A percentile compares a stretch with the other conserved stretches of the same genome.
Conservation (phyloP, 257 asterid species). For the Solanum tarapatanum region DNA sequence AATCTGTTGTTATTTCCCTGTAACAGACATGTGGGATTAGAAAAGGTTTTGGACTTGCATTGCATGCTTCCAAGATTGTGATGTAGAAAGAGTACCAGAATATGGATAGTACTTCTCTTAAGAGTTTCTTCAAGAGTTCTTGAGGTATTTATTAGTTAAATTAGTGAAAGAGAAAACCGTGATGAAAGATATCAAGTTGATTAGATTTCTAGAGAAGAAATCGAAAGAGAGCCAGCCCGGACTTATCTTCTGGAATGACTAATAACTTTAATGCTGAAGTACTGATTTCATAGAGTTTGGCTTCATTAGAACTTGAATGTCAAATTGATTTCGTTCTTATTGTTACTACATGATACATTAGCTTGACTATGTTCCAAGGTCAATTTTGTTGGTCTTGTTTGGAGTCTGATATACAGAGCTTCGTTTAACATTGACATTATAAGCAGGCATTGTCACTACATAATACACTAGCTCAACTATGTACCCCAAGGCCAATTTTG, state of each 20-base stretch:
- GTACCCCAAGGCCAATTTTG: neutral
- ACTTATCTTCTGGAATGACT: neutral
- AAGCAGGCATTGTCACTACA: neutral
- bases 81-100: neutral
- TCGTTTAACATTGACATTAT: neutral
- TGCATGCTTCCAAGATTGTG: neutral
- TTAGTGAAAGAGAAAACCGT: neutral
- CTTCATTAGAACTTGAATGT: neutral
- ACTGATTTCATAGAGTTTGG: neutral
- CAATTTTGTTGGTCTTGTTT: neutral
- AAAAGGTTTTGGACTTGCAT: neutral
- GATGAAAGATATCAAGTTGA: neutral
- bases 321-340: neutral
- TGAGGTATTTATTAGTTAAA: neutral
- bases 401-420: neutral
- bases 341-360: neutral
- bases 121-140: neutral
- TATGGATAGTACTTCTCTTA: neutral
- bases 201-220: neutral
- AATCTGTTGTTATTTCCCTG: neutral
- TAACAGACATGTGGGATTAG: neutral
- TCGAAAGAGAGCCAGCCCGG: neutral
- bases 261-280: neutral
- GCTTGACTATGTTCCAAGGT: neutral
- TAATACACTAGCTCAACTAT: neutral